A percentile compares a stretch with the other conserved stretches of the same genome.
Conservation (phyloP, 1,284 basidiomycete genomes). For the Xerocomus tenax region DNA sequence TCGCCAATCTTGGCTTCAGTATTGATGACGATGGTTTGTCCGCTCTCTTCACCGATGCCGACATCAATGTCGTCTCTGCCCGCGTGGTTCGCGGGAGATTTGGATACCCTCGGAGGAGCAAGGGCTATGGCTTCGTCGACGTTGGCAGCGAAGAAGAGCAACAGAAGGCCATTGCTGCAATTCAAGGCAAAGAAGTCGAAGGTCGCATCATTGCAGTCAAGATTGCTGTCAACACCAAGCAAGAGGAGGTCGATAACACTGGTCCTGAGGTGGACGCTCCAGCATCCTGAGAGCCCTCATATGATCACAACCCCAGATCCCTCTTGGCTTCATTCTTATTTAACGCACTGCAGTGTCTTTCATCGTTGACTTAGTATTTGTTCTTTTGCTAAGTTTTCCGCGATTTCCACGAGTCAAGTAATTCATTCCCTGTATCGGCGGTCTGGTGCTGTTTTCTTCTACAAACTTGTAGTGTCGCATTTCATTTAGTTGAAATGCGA, state of each 20-base stretch:
- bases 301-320: conserved; percentile 15
- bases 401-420: conserved; percentile 33
- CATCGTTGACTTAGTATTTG: conserved; percentile 30
- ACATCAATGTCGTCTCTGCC: conserved; percentile 71
- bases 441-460: conserved; percentile 45
- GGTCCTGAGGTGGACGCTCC: conserved; percentile 13
- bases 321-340: conserved; percentile 29
- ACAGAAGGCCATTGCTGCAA: conserved; percentile 71
- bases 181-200: conserved; percentile 75
- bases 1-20: conserved; percentile 90
- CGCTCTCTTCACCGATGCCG: conserved; percentile 74
- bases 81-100: conserved; percentile 79
- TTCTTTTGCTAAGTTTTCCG: conserved; percentile 30
- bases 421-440: conserved; percentile 28
- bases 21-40: conserved; percentile 74
- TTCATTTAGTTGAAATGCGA: conserved; percentile 32
- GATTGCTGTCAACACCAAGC: conserved; percentile 68
- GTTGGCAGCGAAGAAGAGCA: conserved; percentile 79
- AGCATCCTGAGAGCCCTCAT: conserved; percentile 16
- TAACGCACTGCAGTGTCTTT: conserved; percentile 23
- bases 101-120: conserved; percentile 74
- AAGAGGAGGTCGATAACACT: conserved; percentile 33
- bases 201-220: conserved; percentile 80
- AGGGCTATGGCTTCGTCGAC: conserved; percentile 92
- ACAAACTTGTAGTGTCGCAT: conserved; percentile 35